Evolutionary conservation across 2,329 filamentous ascomycete genomes (phyloP).

Genomic region (Cladosporium colombiae): DNA sequence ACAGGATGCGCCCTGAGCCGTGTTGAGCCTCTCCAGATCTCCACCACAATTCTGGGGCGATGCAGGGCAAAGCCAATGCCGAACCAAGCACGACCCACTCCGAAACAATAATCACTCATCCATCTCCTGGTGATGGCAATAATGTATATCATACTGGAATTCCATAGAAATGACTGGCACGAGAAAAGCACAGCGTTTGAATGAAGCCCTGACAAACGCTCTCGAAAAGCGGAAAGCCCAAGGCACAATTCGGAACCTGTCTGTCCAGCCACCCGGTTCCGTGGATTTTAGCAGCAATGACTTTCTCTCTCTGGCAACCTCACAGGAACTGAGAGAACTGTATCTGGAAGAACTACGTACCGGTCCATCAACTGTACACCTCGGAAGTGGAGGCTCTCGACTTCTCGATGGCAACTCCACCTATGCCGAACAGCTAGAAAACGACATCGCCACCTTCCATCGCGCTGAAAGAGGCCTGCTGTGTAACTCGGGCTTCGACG

Average conservation of each 20-base stretch:
- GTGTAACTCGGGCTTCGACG: constrained; percentile 59
- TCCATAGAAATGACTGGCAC: not conserved
- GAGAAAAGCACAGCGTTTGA: constrained; percentile 22
- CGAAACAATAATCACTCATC: not conserved
- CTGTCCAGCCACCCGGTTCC: constrained; percentile 43
- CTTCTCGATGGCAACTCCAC: constrained; percentile 65
- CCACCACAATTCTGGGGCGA: constrained; percentile 12
- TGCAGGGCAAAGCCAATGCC: constrained; percentile 9
- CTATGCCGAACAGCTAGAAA: constrained; percentile 62
- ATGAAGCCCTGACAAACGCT: constrained; percentile 30
- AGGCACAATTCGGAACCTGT: constrained; percentile 50
- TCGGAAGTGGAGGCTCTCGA: constrained; percentile 62
- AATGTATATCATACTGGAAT: not conserved
- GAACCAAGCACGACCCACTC: constrained; percentile 3
- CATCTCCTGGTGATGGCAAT: not conserved
- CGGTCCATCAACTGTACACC: constrained; percentile 41
- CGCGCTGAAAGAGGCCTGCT: constrained; percentile 58
- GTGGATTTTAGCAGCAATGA: constrained; percentile 67
- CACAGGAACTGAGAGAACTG: constrained; percentile 46
- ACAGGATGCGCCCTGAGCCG: not conserved
- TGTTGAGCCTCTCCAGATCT: constrained; percentile 13
- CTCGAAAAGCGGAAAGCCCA: constrained; percentile 45
- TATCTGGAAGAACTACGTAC: constrained; percentile 51
- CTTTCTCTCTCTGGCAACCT: constrained; percentile 60
- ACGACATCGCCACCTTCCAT: constrained; percentile 61